Conservation (phyloP, 805 yeast species). For the Citeromyces matritensis region DNA sequence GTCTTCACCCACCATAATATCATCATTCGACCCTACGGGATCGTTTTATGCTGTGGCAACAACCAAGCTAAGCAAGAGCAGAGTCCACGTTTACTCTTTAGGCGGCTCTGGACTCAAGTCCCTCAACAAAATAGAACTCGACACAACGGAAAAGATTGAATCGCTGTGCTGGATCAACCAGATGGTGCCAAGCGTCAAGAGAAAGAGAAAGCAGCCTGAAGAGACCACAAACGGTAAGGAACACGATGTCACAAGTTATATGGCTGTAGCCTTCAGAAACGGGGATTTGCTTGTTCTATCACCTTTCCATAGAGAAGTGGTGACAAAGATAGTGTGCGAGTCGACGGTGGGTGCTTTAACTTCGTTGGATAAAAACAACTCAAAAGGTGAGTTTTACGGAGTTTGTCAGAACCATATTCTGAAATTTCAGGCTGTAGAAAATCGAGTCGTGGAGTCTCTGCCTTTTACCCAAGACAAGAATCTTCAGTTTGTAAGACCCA, state of each 20-base stretch:
- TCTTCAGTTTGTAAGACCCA: constrained; percentile 1
- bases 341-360: constrained; percentile 12
- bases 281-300: constrained; percentile 1
- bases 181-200: neutral
- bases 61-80: neutral
- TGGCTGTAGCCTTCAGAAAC: constrained; percentile 1
- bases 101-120: too few relatives aligned
- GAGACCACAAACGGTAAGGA: neutral
- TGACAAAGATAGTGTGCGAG: constrained; percentile 19
- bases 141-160: constrained; percentile 1
- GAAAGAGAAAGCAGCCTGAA: neutral
- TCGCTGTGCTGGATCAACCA: constrained; percentile 2
- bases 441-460: constrained; percentile 8
- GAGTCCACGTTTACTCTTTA: too few relatives aligned
- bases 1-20: neutral
- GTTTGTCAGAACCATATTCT: constrained; percentile 7
- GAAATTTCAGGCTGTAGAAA: constrained; percentile 7
- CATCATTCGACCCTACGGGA: constrained; percentile 1
- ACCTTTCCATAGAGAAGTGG: constrained; percentile 19
- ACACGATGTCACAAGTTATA: neutral
- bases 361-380: constrained; percentile 8
- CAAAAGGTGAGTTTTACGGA: constrained; percentile 10
- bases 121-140: neutral
- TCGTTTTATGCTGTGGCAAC: constrained; percentile 1
- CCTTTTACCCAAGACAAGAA: constrained; percentile 11